Evolutionary conservation across 176 grass and related monocot species (phyloP).

Genomic region (Stipa capillata): DNA sequence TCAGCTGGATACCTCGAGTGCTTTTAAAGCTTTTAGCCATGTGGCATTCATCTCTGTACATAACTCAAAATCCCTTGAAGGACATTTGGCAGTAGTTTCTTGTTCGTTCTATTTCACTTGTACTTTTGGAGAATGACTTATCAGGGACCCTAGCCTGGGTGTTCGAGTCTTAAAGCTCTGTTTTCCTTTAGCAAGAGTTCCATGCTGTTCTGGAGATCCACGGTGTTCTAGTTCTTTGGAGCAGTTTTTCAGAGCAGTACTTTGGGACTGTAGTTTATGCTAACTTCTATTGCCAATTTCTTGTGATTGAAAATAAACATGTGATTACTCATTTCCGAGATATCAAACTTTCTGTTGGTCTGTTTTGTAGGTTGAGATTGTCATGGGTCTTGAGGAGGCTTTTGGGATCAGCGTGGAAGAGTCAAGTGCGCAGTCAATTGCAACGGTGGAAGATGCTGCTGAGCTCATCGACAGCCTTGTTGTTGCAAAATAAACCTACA

Average conservation of each 20-base stretch:
- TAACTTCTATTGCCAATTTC: background rate
- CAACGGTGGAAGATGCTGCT: slow-evolving; percentile 46
- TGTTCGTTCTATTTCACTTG: background rate
- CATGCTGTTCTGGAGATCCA: background rate
- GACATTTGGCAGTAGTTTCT: background rate
- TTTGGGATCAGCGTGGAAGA: slow-evolving; percentile 47
- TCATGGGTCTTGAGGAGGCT: slow-evolving; percentile 54
- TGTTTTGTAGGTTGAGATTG: slow-evolving; percentile 46
- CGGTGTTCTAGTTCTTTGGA: background rate
- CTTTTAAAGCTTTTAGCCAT: too few relatives aligned
- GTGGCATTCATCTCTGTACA: background rate
- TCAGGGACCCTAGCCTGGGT: background rate
- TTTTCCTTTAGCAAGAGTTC: background rate
- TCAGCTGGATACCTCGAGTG: background rate
- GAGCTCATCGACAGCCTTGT: slow-evolving; percentile 44
- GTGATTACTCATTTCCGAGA: too few relatives aligned
- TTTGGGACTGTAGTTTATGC: slow-evolving; percentile 2
- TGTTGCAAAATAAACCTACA: background rate
- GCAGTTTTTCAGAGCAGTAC: background rate
- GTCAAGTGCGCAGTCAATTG: slow-evolving; percentile 27
- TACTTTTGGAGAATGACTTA: background rate
- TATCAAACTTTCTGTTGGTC: background rate
- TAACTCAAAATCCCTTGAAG: background rate
- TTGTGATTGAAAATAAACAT: background rate
- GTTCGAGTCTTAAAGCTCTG: background rate